Conservation (phyloP, 2,329 filamentous ascomycete genomes). For the Myriosclerotinia scirpicola region DNA sequence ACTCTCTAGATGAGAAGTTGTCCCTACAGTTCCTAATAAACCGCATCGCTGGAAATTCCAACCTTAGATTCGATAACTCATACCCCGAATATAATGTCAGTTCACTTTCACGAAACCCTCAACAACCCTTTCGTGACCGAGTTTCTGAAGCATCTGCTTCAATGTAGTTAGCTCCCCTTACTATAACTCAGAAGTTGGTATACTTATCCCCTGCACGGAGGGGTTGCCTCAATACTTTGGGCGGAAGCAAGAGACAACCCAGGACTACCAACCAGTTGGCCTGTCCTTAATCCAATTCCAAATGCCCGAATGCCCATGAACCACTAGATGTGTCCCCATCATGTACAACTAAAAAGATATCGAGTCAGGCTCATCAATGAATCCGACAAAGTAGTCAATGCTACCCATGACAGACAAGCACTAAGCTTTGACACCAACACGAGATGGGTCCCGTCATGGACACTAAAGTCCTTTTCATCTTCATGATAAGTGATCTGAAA, state of each 20-base stretch:
- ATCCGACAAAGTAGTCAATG: constrained; percentile 28
- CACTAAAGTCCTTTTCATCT: constrained; percentile 29
- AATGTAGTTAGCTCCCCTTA: constrained; percentile 2
- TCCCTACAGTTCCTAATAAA: constrained; percentile 69
- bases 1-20: constrained; percentile 64
- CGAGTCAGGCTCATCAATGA: constrained; percentile 22
- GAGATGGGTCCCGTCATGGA: constrained; percentile 72
- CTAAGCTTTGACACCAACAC: constrained; percentile 93
- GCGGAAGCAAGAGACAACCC: constrained; percentile 36
- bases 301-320: neutral
- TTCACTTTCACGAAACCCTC: neutral
- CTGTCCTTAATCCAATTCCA: constrained; percentile 31
- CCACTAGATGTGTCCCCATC: constrained; percentile 17
- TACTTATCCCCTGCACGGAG: constrained; percentile 41
- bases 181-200: constrained; percentile 18
- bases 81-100: neutral
- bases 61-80: neutral
- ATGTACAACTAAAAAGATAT: constrained; percentile 29
- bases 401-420: constrained; percentile 64
- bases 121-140: too few species aligned
- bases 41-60: constrained; percentile 65
- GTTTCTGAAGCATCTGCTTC: neutral
- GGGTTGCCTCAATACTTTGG: constrained; percentile 34
- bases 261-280: constrained; percentile 38
- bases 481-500: constrained; percentile 4